phyloP scores from a whole-genome alignment of 176 grass and related monocot genomes.

The Oryza officinalis region DNA sequence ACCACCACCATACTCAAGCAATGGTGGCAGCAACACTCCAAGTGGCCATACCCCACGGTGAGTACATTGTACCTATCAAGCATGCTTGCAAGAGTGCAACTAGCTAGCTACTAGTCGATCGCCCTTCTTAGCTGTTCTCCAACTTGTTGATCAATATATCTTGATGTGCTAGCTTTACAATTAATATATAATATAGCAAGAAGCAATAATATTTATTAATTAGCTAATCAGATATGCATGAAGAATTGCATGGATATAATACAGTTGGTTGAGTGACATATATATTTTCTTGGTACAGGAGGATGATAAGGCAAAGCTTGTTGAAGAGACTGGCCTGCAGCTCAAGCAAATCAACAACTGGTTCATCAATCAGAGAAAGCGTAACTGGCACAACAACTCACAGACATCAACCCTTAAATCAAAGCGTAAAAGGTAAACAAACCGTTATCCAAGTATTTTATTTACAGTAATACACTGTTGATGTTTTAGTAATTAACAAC shows the following conservation, averaged over 20 bases:
- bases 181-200: not conserved
- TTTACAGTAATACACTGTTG: not conserved
- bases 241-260: not conserved
- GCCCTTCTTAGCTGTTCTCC: constrained; percentile 42
- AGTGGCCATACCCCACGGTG: constrained; percentile 99
- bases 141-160: constrained; percentile 14
- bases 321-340: constrained; percentile 97
- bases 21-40: constrained; percentile 99
- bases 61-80: constrained; percentile 51
- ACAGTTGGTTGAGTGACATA: not conserved
- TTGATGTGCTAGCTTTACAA: not conserved
- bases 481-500: not conserved
- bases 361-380: constrained; percentile 99
- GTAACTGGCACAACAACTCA: constrained; percentile 97
- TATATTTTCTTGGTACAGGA: constrained; percentile 54
- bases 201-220: not conserved
- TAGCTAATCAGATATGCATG: not conserved
- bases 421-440: constrained; percentile 88
- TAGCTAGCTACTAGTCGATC: constrained; percentile 24
- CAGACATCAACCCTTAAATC: constrained; percentile 95
- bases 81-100: constrained; percentile 52
- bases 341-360: constrained; percentile 99
- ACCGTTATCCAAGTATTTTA: not conserved
- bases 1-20: constrained; percentile 93
- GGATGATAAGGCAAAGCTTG: constrained; percentile 98